Conservation (phyloP, 805 yeast genomes). For the Hanseniaspora hatyaiensis region DNA sequence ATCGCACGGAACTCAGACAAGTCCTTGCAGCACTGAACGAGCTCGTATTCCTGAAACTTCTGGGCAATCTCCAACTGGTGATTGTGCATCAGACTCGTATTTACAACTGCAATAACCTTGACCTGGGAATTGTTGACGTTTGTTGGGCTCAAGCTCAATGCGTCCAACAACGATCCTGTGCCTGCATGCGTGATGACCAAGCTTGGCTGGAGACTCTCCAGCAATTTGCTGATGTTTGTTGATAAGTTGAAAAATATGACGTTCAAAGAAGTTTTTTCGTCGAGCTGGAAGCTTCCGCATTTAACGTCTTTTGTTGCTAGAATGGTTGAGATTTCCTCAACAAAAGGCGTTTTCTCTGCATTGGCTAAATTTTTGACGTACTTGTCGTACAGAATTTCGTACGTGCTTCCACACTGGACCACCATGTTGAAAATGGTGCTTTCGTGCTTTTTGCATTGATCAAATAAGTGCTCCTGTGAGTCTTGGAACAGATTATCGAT, state of each 20-base stretch:
- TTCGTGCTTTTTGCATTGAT: slow-evolving; percentile 23
- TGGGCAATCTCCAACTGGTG: slow-evolving; percentile 71
- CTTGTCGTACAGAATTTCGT: slow-evolving; percentile 16
- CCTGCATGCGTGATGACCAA: slow-evolving; percentile 80
- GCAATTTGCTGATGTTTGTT: slow-evolving; percentile 32
- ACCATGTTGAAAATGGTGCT: slow-evolving; percentile 34
- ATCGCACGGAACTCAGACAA: background rate
- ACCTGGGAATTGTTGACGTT: too few relatives aligned
- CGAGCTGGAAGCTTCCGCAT: background rate
- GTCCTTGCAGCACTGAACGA: slow-evolving; percentile 22
- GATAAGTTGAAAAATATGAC: slow-evolving; percentile 42
- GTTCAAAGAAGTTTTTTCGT: slow-evolving; percentile 17
- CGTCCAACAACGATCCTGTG: slow-evolving; percentile 83
- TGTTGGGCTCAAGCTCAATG: slow-evolving; percentile 33
- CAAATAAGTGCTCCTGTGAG: background rate
- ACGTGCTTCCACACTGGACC: slow-evolving; percentile 50
- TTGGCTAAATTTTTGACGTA: background rate
- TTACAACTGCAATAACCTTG: slow-evolving; percentile 53
- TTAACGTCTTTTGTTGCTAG: slow-evolving; percentile 1
- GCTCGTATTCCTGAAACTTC: slow-evolving; percentile 34
- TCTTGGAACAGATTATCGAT: slow-evolving; percentile 34
- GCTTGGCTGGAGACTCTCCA: slow-evolving; percentile 33
- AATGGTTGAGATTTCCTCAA: background rate
- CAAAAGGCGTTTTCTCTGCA: background rate
- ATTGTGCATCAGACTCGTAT: slow-evolving; percentile 66